A percentile compares a stretch with the other conserved stretches of the same genome.
Conservation (phyloP, 768 basidiomycete genomes). For the Leccinellum rugosiceps region DNA sequence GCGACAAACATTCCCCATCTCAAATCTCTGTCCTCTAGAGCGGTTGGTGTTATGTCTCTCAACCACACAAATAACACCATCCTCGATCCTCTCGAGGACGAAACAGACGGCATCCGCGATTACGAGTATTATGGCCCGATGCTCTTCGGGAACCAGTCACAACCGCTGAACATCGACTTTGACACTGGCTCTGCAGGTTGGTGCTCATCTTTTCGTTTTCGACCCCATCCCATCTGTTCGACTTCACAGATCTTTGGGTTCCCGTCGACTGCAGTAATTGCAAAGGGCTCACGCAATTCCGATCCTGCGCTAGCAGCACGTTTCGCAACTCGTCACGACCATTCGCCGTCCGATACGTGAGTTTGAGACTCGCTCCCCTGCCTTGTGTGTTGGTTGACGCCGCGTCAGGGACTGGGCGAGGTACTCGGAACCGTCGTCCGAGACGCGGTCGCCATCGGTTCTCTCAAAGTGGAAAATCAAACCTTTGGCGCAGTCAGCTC, state of each 20-base stretch:
- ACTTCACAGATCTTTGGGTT: slow-evolving; percentile 57
- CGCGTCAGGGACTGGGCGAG: slow-evolving; percentile 46
- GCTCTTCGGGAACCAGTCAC: slow-evolving; percentile 52
- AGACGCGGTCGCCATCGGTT: slow-evolving; percentile 51
- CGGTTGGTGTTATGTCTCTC: not conserved
- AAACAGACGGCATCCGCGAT: slow-evolving; percentile 38
- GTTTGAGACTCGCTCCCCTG: slow-evolving; percentile 9
- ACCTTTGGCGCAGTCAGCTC: slow-evolving; percentile 52
- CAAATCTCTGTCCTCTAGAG: not conserved
- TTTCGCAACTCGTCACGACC: slow-evolving; percentile 30
- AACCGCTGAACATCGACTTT: slow-evolving; percentile 53
- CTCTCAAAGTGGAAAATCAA: slow-evolving; percentile 44
- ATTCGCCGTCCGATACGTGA: slow-evolving; percentile 47
- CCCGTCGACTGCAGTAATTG: slow-evolving; percentile 41
- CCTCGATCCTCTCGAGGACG: slow-evolving; percentile 35
- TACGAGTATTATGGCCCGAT: slow-evolving; percentile 45
- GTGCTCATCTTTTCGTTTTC: not conserved
- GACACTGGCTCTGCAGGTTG: slow-evolving; percentile 56
- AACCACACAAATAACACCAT: not conserved
- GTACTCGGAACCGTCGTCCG: slow-evolving; percentile 47
- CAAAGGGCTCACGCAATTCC: slow-evolving; percentile 35
- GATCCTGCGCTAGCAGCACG: slow-evolving; percentile 39
- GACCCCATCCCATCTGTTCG: too few species aligned
- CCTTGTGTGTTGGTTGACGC: not conserved
- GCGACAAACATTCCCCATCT: slow-evolving; percentile 10